These are phyloP conservation scores for Clavaria fumosa DNA, from an alignment of 768 basidiomycete species.

Conservation along the genomic window DNA sequence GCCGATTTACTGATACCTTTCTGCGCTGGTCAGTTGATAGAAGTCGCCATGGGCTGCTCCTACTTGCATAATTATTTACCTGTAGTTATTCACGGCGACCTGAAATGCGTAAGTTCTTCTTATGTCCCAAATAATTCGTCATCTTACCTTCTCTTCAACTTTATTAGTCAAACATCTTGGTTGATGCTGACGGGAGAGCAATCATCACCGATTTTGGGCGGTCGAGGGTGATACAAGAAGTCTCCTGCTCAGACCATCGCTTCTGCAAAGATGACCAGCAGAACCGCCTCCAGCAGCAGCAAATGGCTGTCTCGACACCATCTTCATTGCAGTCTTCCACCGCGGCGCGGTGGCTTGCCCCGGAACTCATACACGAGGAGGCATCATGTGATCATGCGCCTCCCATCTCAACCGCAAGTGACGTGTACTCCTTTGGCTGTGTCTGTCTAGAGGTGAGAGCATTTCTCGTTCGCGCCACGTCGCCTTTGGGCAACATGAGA, in stretches of 20 bases:
- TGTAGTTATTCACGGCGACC: conserved; percentile 42
- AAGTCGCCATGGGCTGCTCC: conserved; percentile 46
- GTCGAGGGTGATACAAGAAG: conserved; percentile 40
- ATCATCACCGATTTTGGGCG: conserved; percentile 50
- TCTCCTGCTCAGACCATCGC: conserved; percentile 24
- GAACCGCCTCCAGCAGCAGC: no score
- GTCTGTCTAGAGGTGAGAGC: conserved; percentile 49
- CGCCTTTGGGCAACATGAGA: no score
- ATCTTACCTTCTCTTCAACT: conserved; percentile 36
- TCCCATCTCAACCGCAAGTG: conserved; percentile 34
- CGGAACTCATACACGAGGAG: conserved; percentile 36
- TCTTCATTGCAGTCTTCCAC: conserved; percentile 36
- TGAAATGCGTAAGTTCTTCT: conserved; percentile 35
- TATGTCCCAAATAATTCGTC: not conserved
- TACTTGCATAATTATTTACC: conserved; percentile 34
- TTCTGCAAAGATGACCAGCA: no score
- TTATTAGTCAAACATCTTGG: conserved; percentile 30
- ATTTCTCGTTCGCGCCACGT: no score
- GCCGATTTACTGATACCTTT: conserved; percentile 1
- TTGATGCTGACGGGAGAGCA: no score
- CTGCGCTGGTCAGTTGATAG: conserved; percentile 24
- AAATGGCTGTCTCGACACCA: conserved; percentile 24
- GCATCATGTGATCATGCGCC: conserved; percentile 27
- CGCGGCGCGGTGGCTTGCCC: conserved; percentile 41
- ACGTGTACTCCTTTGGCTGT: conserved; percentile 46